Percentiles rank a stretch among this genome's conserved stretches.
Evolutionary conservation across 345 rosid genomes (phyloP).

Genomic region (Reutealis trisperma): DNA sequence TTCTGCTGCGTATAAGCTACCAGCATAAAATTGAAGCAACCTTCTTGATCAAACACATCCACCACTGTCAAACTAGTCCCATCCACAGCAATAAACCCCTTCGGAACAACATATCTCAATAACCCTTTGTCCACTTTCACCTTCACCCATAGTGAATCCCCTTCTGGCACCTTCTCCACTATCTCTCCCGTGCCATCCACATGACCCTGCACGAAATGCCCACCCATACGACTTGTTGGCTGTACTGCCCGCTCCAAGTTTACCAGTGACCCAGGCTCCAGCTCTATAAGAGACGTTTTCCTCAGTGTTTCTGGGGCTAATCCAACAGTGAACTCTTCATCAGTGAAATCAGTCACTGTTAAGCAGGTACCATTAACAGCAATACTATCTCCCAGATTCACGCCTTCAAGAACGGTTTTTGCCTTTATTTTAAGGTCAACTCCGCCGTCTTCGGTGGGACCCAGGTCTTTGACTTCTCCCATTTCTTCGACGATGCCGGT

Average conservation of each 20-base stretch:
- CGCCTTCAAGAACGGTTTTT: slow-evolving; percentile 59
- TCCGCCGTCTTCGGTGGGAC: slow-evolving; percentile 58
- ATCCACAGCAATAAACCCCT: slow-evolving; percentile 84
- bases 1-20: slow-evolving; percentile 82
- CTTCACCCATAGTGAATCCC: slow-evolving; percentile 85
- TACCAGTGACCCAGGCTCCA: slow-evolving; percentile 66
- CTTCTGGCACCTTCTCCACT: slow-evolving; percentile 55
- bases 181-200: slow-evolving; percentile 93
- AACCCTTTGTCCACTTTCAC: slow-evolving; percentile 55
- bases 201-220: slow-evolving; percentile 93
- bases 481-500: slow-evolving; percentile 90
- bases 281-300: slow-evolving; percentile 69
- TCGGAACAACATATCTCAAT: slow-evolving; percentile 74
- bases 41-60: slow-evolving; percentile 73
- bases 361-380: slow-evolving; percentile 86
- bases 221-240: slow-evolving; percentile 80
- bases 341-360: slow-evolving; percentile 65
- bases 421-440: slow-evolving; percentile 65
- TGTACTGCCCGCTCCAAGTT: slow-evolving; percentile 86
- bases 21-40: slow-evolving; percentile 80
- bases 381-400: slow-evolving; percentile 80
- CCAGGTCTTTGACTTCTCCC: slow-evolving; percentile 61
- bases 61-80: slow-evolving; percentile 94
- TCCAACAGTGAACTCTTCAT: slow-evolving; percentile 64
- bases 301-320: slow-evolving; percentile 77